Conservation (phyloP, 208 protist species). For the Zelonia costaricensis region DNA sequence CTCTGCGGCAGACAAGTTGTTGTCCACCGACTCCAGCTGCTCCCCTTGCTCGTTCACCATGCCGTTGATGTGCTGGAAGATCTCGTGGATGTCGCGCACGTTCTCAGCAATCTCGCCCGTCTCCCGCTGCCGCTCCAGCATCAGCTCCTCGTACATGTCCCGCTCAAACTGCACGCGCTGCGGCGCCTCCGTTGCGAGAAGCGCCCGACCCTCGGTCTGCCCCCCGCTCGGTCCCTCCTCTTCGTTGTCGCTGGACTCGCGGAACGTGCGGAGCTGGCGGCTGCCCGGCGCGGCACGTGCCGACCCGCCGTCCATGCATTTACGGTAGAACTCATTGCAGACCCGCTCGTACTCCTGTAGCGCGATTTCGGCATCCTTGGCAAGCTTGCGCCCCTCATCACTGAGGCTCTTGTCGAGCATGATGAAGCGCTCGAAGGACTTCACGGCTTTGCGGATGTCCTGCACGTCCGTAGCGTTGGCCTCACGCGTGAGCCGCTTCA, state of each 20-base stretch:
- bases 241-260: constrained; percentile 42
- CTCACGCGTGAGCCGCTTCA: constrained; percentile 54
- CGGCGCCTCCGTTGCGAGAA: constrained; percentile 22
- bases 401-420: constrained; percentile 61
- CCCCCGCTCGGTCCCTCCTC: constrained; percentile 24
- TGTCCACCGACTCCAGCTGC: constrained; percentile 70
- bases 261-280: constrained; percentile 5
- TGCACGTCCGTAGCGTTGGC: constrained; percentile 72
- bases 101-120: constrained; percentile 85
- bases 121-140: constrained; percentile 78
- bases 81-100: constrained; percentile 86
- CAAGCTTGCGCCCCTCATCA: constrained; percentile 71
- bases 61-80: constrained; percentile 85
- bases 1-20: constrained; percentile 55
- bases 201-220: constrained; percentile 19
- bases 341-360: constrained; percentile 73
- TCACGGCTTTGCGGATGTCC: constrained; percentile 64
- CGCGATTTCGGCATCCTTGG: constrained; percentile 60
- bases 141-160: constrained; percentile 82
- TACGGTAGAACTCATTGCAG: constrained; percentile 85
- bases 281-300: constrained; percentile 35
- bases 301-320: constrained; percentile 75
- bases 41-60: constrained; percentile 85
- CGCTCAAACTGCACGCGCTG: constrained; percentile 69
- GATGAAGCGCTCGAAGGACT: constrained; percentile 77